These are phyloP conservation scores for Pythium insidiosum DNA, from an alignment of 352 stramenopile genomes.

Conservation along the genomic window DNA sequence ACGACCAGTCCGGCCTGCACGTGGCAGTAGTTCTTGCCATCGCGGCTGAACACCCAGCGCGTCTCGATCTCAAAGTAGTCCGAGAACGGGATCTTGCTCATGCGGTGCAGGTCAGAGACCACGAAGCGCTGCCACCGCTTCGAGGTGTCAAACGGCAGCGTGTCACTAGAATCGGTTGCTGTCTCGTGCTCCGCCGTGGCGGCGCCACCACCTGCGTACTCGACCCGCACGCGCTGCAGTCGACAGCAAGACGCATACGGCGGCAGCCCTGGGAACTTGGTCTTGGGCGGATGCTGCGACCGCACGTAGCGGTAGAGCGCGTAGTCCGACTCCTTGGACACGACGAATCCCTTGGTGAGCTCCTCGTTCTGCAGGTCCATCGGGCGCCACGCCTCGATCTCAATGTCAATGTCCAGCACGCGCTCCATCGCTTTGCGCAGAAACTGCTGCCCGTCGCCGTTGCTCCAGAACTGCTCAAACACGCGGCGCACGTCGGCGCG, in stretches of 20 bases:
- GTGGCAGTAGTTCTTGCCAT: conserved; percentile 69
- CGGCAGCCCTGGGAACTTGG: conserved; percentile 28
- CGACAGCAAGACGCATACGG: conserved; percentile 21
- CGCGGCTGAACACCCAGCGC: conserved; percentile 65
- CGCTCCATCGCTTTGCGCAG: conserved; percentile 37
- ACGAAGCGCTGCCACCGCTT: conserved; percentile 40
- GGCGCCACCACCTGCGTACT: conserved; percentile 7
- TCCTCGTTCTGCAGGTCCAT: conserved; percentile 17
- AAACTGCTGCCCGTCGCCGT: conserved; percentile 46
- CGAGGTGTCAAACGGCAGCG: too few species aligned
- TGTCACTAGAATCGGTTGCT: too few species aligned
- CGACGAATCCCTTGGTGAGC: conserved; percentile 10
- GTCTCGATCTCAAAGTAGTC: conserved; percentile 84
- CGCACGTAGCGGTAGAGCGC: conserved; percentile 19
- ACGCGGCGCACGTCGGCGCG: conserved; percentile 46
- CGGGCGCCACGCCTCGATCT: conserved; percentile 42
- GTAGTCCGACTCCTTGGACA: conserved; percentile 24
- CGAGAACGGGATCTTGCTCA: conserved; percentile 71
- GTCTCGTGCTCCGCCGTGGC: too few species aligned
- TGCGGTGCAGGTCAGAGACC: conserved; percentile 51
- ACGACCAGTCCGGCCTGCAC: conserved; percentile 61
- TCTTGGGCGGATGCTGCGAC: conserved; percentile 28
- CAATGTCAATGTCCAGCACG: conserved; percentile 63
- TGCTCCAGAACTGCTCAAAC: conserved; percentile 63
- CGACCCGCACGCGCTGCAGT: conserved; percentile 19